phyloP scores from a whole-genome alignment of 2,329 filamentous ascomycete species.

The Septoria linicola region DNA sequence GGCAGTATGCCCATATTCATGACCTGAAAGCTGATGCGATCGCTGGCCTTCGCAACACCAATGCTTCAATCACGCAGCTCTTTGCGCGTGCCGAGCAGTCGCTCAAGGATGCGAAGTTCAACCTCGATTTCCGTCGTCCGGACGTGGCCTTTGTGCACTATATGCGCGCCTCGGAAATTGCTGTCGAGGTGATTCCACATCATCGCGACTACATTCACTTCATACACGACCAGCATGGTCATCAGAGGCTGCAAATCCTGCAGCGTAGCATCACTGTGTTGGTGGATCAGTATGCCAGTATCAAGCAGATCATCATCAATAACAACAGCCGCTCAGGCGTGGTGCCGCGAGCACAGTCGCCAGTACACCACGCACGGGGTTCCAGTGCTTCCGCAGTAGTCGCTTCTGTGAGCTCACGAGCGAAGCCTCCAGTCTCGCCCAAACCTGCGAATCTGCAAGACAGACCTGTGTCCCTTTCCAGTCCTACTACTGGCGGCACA shows the following conservation, averaged over 20 bases:
- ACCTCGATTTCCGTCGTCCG: conserved; percentile 62
- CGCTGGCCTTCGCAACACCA: conserved; percentile 33
- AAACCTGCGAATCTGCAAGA: conserved; percentile 68
- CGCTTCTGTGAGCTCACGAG: conserved; percentile 16
- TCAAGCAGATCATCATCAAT: conserved; percentile 53
- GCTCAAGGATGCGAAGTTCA: conserved; percentile 56
- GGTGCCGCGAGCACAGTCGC: conserved; percentile 21
- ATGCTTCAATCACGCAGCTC: conserved; percentile 36
- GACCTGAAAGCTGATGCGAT: conserved; percentile 45
- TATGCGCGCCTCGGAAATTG: conserved; percentile 75
- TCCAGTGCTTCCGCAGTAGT: background rate
- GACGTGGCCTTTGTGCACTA: conserved; percentile 82
- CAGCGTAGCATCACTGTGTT: conserved; percentile 31
- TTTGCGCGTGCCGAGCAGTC: conserved; percentile 44
- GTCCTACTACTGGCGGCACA: conserved; percentile 35
- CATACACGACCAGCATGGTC: conserved; percentile 47
- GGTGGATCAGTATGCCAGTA: conserved; percentile 46
- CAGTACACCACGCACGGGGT: background rate
- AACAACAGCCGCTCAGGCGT: conserved; percentile 58
- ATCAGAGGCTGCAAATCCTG: conserved; percentile 50
- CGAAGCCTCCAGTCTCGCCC: background rate
- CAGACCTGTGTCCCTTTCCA: conserved; percentile 49
- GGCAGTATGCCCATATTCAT: conserved; percentile 41
- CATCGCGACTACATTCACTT: conserved; percentile 72
- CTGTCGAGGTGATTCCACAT: conserved; percentile 70